Base-by-base conservation (phyloP, 2,329 filamentous ascomycete species). In the Microcyclospora tardicrescens region DNA sequence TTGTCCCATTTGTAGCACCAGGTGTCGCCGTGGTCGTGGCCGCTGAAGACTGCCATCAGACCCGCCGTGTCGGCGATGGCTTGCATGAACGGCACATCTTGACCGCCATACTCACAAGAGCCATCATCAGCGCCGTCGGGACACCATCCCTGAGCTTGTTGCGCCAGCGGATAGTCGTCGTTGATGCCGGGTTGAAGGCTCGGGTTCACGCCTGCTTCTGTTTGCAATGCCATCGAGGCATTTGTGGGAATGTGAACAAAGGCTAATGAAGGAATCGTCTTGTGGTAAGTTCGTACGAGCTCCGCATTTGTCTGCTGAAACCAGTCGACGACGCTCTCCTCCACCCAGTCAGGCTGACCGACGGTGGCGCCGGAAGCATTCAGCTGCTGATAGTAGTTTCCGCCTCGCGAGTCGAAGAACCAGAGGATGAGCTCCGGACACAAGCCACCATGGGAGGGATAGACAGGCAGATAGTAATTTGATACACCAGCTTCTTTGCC, bases 331-430 rank as follows among this genome's bases (percentile, higher is more conserved):
- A 63, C 65, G 32, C 55, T 59, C 12, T 56, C 47, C 41, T 67
- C 59, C 6, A 72, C 66, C 63, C 64, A 71, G 32, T 68, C 58
- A 3, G 57, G 57, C 30, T 61, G 57, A 5, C 51, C 46, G 11
- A 60, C 49, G 10, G 48, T 43, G 10, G 53, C 41, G 13, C 54
- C 54, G 5, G 41, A 16, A 3, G 47, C 36, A 19, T 54, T 41
- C 2, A 47, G 48, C 14, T 68, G 45, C 34, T 62, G 67, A 48
- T 68, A 74, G 35, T 64, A 61, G 37, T 63, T 62, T 6, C 77
- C 77, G 28, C 78, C 77, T 12, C 72, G 66, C 39, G 67, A 73
- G 50, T 84, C 81, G 49, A 85, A 83, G 60, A 84, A 84, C 77
- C 79, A 85, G 1, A 85, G 61, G 1, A 84, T 50, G 6, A 67